A percentile compares a stretch with the other conserved stretches of the same genome.
phyloP scores from a whole-genome alignment of 75 land plant genomes.

The Gnetum montanum region DNA sequence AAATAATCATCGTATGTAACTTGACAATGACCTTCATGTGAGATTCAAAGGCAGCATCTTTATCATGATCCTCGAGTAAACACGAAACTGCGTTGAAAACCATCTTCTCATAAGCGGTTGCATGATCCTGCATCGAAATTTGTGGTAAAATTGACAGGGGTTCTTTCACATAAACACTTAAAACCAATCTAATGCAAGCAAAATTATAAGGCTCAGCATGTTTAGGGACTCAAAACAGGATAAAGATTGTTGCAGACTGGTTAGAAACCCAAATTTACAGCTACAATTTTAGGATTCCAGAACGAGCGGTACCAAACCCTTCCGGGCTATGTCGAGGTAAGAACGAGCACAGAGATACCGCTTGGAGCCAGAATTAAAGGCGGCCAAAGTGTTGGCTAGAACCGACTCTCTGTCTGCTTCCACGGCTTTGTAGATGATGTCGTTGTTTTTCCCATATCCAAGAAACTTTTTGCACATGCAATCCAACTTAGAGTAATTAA shows the following conservation, averaged over 20 bases:
- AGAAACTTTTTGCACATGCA: slow-evolving; percentile 31
- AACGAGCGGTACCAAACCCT: slow-evolving; percentile 26
- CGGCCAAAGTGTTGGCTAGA: slow-evolving; percentile 61
- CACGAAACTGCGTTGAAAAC: slow-evolving; percentile 41
- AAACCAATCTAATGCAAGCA: not conserved
- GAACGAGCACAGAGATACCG: slow-evolving; percentile 12
- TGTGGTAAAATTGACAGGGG: not conserved
- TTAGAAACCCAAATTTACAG: not conserved
- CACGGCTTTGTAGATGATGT: slow-evolving; percentile 54
- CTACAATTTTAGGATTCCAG: not conserved
- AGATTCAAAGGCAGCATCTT: slow-evolving; percentile 36
- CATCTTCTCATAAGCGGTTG: slow-evolving; percentile 71
- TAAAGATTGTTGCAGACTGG: not conserved
- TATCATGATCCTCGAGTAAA: slow-evolving; percentile 40
- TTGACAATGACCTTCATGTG: slow-evolving; percentile 52
- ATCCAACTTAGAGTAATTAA: not conserved
- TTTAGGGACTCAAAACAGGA: not conserved
- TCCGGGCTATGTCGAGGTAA: slow-evolving; percentile 38
- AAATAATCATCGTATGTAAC: not conserved
- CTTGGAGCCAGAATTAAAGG: slow-evolving; percentile 20
- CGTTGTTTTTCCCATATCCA: slow-evolving; percentile 45
- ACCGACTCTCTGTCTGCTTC: slow-evolving; percentile 43
- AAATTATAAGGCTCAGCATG: not conserved
- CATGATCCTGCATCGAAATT: slow-evolving; percentile 28
- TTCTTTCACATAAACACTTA: not conserved